Evolutionary conservation across 257 asterid genomes (phyloP).

Genomic region (Gentiana macrophylla): DNA sequence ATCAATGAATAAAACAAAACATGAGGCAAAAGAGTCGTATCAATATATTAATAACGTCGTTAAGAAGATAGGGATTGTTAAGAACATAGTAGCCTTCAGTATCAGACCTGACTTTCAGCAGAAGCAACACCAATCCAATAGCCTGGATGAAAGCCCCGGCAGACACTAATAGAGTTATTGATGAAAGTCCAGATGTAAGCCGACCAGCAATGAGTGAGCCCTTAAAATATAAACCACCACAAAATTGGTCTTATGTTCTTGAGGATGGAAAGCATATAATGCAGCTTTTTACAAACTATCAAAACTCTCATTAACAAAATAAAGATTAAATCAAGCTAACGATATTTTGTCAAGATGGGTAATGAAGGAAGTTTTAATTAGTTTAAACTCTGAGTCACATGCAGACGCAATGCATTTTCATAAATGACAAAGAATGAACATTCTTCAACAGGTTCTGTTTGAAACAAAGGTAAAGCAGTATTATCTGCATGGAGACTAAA

Average conservation of each 20-base stretch:
- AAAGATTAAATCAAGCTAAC: too few relatives aligned
- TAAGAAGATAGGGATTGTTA: neutral
- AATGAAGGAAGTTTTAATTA: neutral
- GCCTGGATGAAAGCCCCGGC: slow-evolving; percentile 75
- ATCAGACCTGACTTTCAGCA: slow-evolving; percentile 58
- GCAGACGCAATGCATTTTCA: neutral
- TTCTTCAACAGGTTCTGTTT: too few relatives aligned
- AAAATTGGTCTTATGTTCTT: too few relatives aligned
- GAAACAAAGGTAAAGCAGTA: too few relatives aligned
- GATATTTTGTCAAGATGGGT: too few relatives aligned
- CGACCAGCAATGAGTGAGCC: slow-evolving; percentile 76
- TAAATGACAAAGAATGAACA: neutral
- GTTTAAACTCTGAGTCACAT: neutral
- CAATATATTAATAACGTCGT: slow-evolving; percentile 4
- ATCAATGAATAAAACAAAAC: slow-evolving; percentile 1
- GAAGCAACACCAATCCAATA: slow-evolving; percentile 61
- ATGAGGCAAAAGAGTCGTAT: neutral
- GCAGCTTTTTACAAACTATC: too few relatives aligned
- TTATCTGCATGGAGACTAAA: neutral
- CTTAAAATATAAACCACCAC: slow-evolving; percentile 26
- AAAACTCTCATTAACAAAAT: too few relatives aligned
- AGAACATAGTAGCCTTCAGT: slow-evolving; percentile 9
- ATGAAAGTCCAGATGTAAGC: slow-evolving; percentile 63
- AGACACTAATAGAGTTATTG: slow-evolving; percentile 62
- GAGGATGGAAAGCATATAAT: too few relatives aligned